Percentiles rank a stretch among this genome's conserved stretches.
Conservation (phyloP, 2,329 filamentous ascomycete species). For the Pseudonectria buxi region DNA sequence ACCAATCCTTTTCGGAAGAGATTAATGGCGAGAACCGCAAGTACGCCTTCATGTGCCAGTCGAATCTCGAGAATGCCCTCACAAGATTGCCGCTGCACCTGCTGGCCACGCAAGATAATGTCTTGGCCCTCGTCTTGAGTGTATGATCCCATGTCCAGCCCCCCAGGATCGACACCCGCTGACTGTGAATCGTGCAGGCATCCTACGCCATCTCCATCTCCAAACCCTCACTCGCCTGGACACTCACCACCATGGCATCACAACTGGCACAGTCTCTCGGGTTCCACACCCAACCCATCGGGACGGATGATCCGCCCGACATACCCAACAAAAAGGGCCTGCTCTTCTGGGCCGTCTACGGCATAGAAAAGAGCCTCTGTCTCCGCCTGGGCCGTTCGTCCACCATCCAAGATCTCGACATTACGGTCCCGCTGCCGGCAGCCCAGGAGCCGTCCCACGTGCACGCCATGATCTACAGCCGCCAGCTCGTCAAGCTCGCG, state of each 20-base stretch:
- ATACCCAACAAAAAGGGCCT: constrained; percentile 5
- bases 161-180: neutral
- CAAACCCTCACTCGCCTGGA: constrained; percentile 16
- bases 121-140: constrained; percentile 12
- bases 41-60: constrained; percentile 10
- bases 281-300: constrained; percentile 10
- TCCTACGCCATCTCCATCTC: constrained; percentile 14
- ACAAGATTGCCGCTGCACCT: constrained; percentile 14
- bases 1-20: neutral
- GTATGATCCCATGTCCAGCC: constrained; percentile 6
- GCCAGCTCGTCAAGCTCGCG: constrained; percentile 12
- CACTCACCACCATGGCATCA: constrained; percentile 13
- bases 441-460: neutral
- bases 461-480: neutral
- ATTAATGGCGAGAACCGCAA: constrained; percentile 7
- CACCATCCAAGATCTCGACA: constrained; percentile 19
- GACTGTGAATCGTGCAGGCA: neutral
- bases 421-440: constrained; percentile 12
- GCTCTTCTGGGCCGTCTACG: constrained; percentile 22
- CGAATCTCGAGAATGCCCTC: constrained; percentile 17
- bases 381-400: constrained; percentile 21
- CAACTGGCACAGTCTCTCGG: constrained; percentile 14
- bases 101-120: constrained; percentile 9
- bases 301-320: constrained; percentile 3
- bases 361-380: constrained; percentile 17